Evolutionary conservation across 2,329 filamentous ascomycete species (phyloP).

Genomic region (Talaromyces sp.): DNA sequence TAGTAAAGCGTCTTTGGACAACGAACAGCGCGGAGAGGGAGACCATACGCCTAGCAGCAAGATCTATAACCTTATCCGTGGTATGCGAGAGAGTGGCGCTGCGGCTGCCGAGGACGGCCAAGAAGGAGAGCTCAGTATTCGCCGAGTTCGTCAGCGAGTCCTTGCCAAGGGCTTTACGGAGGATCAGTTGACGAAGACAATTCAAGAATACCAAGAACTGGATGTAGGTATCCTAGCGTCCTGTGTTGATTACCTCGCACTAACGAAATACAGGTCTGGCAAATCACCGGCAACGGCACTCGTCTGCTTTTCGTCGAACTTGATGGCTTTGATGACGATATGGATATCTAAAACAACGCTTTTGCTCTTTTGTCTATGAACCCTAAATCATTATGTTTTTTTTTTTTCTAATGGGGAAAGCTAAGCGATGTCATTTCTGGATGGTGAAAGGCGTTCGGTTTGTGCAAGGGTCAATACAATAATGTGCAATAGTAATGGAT

Average conservation of each 20-base stretch:
- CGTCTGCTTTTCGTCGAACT: conserved; percentile 67
- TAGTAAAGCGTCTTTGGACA: conserved; percentile 83
- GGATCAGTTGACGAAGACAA: conserved; percentile 79
- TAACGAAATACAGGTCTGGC: conserved; percentile 62
- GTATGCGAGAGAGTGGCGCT: conserved; percentile 79
- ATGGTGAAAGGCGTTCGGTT: conserved; percentile 12
- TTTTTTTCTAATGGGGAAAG: conserved; percentile 13
- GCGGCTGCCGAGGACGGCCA: conserved; percentile 71
- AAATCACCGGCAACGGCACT: conserved; percentile 67
- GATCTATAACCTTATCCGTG: conserved; percentile 92
- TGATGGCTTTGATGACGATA: conserved; percentile 44
- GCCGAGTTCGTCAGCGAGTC: conserved; percentile 84
- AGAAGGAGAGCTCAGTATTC: conserved; percentile 74
- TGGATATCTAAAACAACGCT: conserved; percentile 39
- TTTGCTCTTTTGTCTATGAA: background rate
- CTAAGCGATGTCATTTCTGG: conserved; percentile 15
- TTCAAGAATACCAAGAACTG: conserved; percentile 83
- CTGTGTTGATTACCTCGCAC: conserved; percentile 30
- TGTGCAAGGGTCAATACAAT: background rate
- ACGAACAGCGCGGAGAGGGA: conserved; percentile 60
- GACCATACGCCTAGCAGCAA: conserved; percentile 78
- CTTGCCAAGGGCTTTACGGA: conserved; percentile 95
- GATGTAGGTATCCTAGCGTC: conserved; percentile 65
- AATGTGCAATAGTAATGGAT: conserved; percentile 8
- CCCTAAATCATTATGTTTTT: conserved; percentile 1